phyloP scores from a whole-genome alignment of 257 asterid species.

The Nicotiana tomentosiformis region DNA sequence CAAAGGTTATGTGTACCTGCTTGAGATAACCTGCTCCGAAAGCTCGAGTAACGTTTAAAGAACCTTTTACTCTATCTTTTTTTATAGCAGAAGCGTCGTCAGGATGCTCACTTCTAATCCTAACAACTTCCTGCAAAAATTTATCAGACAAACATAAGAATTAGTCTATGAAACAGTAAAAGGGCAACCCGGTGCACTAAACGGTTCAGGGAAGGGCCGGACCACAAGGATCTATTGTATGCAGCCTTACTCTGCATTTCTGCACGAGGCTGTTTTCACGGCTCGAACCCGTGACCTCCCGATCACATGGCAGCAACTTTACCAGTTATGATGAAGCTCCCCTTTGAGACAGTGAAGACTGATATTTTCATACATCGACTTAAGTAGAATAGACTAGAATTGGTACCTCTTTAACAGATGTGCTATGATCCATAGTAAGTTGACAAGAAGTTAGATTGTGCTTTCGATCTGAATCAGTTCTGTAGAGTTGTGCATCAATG shows the following conservation, averaged over 20 bases:
- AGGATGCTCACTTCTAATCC: constrained; percentile 62
- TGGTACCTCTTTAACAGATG: constrained; percentile 70
- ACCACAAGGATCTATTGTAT: no score
- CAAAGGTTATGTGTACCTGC: constrained; percentile 33
- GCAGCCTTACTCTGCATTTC: no score
- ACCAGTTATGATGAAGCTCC: no score
- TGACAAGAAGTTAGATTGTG: constrained; percentile 51
- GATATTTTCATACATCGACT: no score
- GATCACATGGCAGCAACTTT: no score
- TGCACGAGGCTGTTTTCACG: no score
- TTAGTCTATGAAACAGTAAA: neutral
- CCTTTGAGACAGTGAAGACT: no score
- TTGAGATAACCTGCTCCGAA: constrained; percentile 96
- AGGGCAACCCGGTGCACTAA: no score
- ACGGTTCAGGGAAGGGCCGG: no score
- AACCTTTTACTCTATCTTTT: constrained; percentile 82
- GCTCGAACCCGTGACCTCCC: no score
- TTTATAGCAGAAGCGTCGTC: constrained; percentile 62
- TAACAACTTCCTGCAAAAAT: constrained; percentile 59
- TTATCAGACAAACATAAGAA: neutral
- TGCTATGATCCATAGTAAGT: constrained; percentile 86
- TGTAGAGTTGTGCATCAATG: constrained; percentile 37
- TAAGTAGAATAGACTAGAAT: neutral
- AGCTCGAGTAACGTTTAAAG: constrained; percentile 86
- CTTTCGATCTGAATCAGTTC: constrained; percentile 49